phyloP scores from a whole-genome alignment of 306 rosid species.

The Potentilla sterilis region DNA sequence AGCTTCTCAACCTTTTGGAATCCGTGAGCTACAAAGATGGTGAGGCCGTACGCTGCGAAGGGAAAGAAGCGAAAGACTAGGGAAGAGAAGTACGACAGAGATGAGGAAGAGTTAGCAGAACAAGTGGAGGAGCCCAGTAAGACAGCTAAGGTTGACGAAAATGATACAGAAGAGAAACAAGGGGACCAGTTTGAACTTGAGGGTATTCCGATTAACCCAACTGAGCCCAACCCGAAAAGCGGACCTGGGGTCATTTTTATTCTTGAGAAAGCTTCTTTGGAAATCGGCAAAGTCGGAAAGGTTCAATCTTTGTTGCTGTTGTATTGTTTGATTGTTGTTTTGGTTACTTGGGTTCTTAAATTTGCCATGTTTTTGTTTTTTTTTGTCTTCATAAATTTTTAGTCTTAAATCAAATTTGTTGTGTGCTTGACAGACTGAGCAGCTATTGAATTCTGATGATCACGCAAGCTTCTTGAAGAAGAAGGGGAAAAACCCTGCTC shows the following conservation, averaged over 20 bases:
- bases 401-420: background rate
- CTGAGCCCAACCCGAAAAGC: constrained; percentile 19
- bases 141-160: constrained; percentile 13
- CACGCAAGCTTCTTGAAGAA: constrained; percentile 63
- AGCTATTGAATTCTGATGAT: constrained; percentile 81
- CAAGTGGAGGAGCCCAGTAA: constrained; percentile 21
- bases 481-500: constrained; percentile 64
- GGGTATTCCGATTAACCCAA: constrained; percentile 52
- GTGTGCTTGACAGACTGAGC: constrained; percentile 49
- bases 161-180: constrained; percentile 11
- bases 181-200: constrained; percentile 34
- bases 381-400: background rate
- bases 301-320: constrained; percentile 24
- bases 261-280: constrained; percentile 83
- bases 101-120: constrained; percentile 23
- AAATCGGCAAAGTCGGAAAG: constrained; percentile 91
- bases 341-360: background rate
- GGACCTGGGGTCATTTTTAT: constrained; percentile 53
- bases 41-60: constrained; percentile 49
- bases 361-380: background rate
- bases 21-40: constrained; percentile 30
- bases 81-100: constrained; percentile 35
- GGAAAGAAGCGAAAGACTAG: constrained; percentile 55
- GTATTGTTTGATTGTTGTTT: background rate
- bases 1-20: background rate